Percentiles rank a stretch among this genome's conserved stretches.
Evolutionary conservation across 2,329 filamentous ascomycete genomes (phyloP).

Genomic region (Colletotrichum gigasporum): DNA sequence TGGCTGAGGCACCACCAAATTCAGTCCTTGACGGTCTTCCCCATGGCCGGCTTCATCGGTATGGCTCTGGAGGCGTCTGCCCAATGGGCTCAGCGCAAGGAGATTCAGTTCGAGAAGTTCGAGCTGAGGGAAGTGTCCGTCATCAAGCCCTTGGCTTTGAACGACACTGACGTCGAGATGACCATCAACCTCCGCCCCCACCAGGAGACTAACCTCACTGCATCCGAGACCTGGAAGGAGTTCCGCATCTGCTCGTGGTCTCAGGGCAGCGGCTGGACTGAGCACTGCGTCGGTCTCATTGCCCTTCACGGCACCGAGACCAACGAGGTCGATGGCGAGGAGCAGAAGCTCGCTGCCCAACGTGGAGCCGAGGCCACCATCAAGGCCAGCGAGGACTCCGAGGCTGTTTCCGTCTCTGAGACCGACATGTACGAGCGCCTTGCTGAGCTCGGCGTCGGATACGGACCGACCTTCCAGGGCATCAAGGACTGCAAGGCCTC

Average conservation of each 20-base stretch:
- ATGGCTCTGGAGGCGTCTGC: constrained; percentile 61
- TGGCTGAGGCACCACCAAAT: constrained; percentile 69
- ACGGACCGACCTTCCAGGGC: constrained; percentile 62
- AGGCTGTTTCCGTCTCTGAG: constrained; percentile 34
- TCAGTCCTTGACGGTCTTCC: constrained; percentile 65
- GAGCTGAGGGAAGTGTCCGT: constrained; percentile 58
- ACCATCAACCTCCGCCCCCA: constrained; percentile 55
- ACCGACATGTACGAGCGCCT: constrained; percentile 56
- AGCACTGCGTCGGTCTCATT: constrained; percentile 66
- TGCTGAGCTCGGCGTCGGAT: constrained; percentile 55
- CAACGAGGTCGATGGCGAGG: constrained; percentile 51
- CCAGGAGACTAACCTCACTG: constrained; percentile 50
- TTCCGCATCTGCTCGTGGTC: constrained; percentile 66
- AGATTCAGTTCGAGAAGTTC: constrained; percentile 49
- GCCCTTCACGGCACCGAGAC: constrained; percentile 46
- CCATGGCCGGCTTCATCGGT: constrained; percentile 61
- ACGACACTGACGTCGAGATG: constrained; percentile 59
- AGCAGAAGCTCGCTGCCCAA: constrained; percentile 37
- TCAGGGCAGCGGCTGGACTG: constrained; percentile 61
- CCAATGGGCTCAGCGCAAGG: constrained; percentile 31
- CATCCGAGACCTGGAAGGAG: constrained; percentile 61
- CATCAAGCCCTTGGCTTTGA: constrained; percentile 55
- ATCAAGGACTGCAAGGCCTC: constrained; percentile 54
- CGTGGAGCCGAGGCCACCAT: constrained; percentile 42
- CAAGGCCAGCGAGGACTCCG: constrained; percentile 39